These are phyloP conservation scores for Fusarium clavum DNA, from an alignment of 2,329 filamentous ascomycete genomes.

Conservation along the genomic window DNA sequence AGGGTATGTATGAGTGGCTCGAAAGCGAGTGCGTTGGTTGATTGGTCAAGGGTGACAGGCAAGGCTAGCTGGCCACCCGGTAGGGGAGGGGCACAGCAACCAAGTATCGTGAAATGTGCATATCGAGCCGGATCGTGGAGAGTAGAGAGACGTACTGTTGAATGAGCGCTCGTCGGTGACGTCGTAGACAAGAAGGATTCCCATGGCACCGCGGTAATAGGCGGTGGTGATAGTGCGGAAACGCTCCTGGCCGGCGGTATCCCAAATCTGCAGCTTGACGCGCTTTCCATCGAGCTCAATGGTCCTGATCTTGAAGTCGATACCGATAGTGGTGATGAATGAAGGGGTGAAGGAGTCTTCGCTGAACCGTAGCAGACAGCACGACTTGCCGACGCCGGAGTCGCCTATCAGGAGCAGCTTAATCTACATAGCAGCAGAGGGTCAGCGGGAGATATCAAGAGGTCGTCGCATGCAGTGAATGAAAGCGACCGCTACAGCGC, in stretches of 20 bases:
- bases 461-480: neutral
- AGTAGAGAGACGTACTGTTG: conserved; percentile 74
- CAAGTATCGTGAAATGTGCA: neutral
- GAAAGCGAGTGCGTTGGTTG: conserved; percentile 4
- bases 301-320: conserved; percentile 99
- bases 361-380: conserved; percentile 95
- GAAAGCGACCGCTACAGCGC: conserved; percentile 2
- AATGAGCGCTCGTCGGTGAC: conserved; percentile 97
- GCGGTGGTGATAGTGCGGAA: conserved; percentile 99
- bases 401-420: conserved; percentile 97
- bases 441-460: conserved; percentile 20
- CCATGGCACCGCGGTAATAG: conserved; percentile 99
- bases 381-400: conserved; percentile 96
- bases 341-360: conserved; percentile 98
- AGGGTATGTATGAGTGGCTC: conserved; percentile 12
- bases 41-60: conserved; percentile 4
- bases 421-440: conserved; percentile 69
- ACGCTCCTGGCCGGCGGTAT: conserved; percentile 96
- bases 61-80: neutral
- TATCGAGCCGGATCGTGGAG: neutral
- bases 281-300: conserved; percentile 99
- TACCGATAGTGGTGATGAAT: conserved; percentile 99
- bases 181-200: conserved; percentile 96
- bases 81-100: neutral
- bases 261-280: conserved; percentile 99